Conservation (phyloP, 1,284 basidiomycete genomes). For the Naganishia liquefaciens region DNA sequence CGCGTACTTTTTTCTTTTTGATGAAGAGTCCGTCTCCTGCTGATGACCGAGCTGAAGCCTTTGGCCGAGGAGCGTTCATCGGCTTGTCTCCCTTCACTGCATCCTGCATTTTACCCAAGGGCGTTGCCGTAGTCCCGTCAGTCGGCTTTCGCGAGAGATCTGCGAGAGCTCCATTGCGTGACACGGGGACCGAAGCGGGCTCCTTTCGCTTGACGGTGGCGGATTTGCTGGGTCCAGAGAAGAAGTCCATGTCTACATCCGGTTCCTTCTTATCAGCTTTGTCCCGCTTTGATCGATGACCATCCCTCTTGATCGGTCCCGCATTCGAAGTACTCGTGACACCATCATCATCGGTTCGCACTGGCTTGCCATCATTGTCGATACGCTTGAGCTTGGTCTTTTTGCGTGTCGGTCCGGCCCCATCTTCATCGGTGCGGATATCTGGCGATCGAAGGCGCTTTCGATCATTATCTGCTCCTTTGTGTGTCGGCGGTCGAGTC, state of each 20-base stretch:
- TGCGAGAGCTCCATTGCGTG: neutral
- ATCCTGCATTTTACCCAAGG: neutral
- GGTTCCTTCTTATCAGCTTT: neutral
- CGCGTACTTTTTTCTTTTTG: slow-evolving; percentile 50
- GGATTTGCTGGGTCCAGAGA: slow-evolving; percentile 8
- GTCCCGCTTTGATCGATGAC: neutral
- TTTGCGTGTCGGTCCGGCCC: slow-evolving; percentile 1
- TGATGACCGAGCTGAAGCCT: slow-evolving; percentile 13
- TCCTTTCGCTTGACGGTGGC: neutral
- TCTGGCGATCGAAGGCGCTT: slow-evolving; percentile 8
- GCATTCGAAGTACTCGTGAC: slow-evolving; percentile 20
- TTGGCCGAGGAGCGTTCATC: too few species aligned
- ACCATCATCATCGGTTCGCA: slow-evolving; percentile 9
- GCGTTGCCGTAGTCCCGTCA: neutral
- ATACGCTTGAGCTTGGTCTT: slow-evolving; percentile 20
- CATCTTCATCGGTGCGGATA: neutral
- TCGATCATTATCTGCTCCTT: neutral
- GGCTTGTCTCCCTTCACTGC: too few species aligned
- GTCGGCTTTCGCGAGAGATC: slow-evolving; percentile 2
- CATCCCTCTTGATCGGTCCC: neutral
- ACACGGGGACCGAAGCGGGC: neutral
- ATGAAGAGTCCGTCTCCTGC: slow-evolving; percentile 43
- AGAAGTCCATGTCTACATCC: slow-evolving; percentile 24
- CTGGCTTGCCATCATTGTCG: slow-evolving; percentile 20
- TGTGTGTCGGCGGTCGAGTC: slow-evolving; percentile 7